These are phyloP conservation scores for Talaromyces sp. DNA, from an alignment of 2,329 filamentous ascomycete genomes.

Conservation along the genomic window DNA sequence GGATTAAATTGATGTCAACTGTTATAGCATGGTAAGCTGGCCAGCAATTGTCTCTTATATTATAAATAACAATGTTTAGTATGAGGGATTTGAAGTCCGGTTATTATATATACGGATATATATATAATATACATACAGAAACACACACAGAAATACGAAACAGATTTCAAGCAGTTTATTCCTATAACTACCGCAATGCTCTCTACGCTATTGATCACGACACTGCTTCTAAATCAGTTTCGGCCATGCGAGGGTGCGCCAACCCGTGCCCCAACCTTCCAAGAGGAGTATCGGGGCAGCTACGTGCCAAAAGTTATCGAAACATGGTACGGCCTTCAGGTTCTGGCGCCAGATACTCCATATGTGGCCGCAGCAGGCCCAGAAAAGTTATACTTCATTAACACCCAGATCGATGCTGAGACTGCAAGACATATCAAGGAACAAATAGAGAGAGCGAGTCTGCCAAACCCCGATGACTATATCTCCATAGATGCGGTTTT, in stretches of 20 bases:
- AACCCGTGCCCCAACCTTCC: slow-evolving; percentile 7
- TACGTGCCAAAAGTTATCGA: slow-evolving; percentile 11
- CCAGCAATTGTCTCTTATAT: neutral
- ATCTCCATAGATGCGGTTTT: too few species aligned
- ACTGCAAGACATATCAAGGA: slow-evolving; percentile 15
- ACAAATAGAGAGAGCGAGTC: slow-evolving; percentile 13
- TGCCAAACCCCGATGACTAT: neutral
- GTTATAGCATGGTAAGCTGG: neutral
- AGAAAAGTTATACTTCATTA: slow-evolving; percentile 15
- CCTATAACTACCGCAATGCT: neutral
- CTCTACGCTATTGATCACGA: neutral
- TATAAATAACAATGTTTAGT: neutral
- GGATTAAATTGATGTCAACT: neutral
- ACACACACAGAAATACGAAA: neutral
- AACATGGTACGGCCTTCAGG: slow-evolving; percentile 12
- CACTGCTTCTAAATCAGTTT: slow-evolving; percentile 10
- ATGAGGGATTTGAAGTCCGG: neutral
- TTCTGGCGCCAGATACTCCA: slow-evolving; percentile 16
- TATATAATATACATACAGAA: too few species aligned
- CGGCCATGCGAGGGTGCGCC: slow-evolving; percentile 7
- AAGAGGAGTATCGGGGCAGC: slow-evolving; percentile 15
- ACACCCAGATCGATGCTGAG: slow-evolving; percentile 13
- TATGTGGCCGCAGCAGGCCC: slow-evolving; percentile 13
- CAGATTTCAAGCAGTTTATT: neutral
- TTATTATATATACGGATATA: neutral